phyloP scores from a whole-genome alignment of 129 eudicot genomes.

The Tagetes erecta region DNA sequence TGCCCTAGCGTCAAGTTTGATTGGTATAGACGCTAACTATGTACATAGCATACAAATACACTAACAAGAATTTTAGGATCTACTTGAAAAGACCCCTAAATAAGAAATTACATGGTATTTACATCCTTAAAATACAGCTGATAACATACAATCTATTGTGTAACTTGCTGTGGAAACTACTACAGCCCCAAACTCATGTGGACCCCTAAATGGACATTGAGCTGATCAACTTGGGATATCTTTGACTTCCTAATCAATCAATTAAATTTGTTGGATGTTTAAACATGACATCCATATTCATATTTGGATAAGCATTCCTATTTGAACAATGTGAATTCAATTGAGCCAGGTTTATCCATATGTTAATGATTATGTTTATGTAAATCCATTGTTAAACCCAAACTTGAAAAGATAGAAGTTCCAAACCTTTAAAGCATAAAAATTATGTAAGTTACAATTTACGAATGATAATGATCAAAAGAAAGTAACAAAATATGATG shows the following conservation, averaged over 20 bases:
- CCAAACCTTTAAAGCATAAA: neutral
- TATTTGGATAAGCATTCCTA: neutral
- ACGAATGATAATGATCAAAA: neutral
- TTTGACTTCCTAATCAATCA: neutral
- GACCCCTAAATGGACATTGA: neutral
- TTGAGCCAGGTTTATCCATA: neutral
- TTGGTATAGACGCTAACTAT: neutral
- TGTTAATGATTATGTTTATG: neutral
- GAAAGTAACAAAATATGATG: neutral
- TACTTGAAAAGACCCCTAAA: neutral
- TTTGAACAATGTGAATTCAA: neutral
- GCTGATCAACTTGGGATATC: neutral
- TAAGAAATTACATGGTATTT: constrained; percentile 1
- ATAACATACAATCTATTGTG: neutral
- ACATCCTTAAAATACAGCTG: neutral
- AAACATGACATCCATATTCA: neutral
- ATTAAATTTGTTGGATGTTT: neutral
- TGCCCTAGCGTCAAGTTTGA: neutral
- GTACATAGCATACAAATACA: neutral
- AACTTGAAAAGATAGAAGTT: constrained; percentile 8
- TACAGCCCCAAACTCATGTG: neutral
- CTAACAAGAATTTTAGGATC: too few species aligned
- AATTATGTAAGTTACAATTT: neutral
- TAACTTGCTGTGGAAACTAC: constrained; percentile 9
- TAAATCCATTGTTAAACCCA: neutral